A percentile compares a stretch with the other conserved stretches of the same genome.
phyloP scores from a whole-genome alignment of 2,329 filamentous ascomycete species.

The Magnaporthiopsis incrustans region DNA sequence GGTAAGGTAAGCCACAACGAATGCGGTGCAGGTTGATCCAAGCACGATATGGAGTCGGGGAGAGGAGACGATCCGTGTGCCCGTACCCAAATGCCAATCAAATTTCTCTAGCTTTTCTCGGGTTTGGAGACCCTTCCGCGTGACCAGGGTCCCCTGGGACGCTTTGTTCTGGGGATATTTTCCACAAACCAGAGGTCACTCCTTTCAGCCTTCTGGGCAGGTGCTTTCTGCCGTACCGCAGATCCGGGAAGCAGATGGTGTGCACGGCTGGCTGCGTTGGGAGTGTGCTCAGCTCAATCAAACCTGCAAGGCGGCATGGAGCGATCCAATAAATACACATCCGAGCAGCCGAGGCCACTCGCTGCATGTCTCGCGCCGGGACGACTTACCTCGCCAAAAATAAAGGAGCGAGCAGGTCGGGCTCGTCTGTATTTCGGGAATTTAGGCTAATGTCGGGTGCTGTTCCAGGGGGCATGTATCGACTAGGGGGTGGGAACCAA shows the following conservation, averaged over 20 bases:
- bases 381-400: background rate
- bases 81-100: background rate
- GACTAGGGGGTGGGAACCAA: background rate
- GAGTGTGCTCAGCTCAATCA: background rate
- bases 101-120: background rate
- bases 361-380: background rate
- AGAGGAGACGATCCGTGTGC: background rate
- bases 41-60: background rate
- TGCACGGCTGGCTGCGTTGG: no score
- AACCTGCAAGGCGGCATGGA: background rate
- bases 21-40: no score
- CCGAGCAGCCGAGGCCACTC: no score
- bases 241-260: no score
- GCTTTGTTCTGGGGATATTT: background rate
- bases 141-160: background rate
- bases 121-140: background rate
- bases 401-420: background rate
- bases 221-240: no score
- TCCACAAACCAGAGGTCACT: slow-evolving; percentile 7
- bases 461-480: background rate
- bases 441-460: background rate
- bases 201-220: background rate
- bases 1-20: no score
- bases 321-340: background rate
- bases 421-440: background rate